Evolutionary conservation across 192 early-diverging fungal genomes (phyloP).

Genomic region (Coemansia pectinata): DNA sequence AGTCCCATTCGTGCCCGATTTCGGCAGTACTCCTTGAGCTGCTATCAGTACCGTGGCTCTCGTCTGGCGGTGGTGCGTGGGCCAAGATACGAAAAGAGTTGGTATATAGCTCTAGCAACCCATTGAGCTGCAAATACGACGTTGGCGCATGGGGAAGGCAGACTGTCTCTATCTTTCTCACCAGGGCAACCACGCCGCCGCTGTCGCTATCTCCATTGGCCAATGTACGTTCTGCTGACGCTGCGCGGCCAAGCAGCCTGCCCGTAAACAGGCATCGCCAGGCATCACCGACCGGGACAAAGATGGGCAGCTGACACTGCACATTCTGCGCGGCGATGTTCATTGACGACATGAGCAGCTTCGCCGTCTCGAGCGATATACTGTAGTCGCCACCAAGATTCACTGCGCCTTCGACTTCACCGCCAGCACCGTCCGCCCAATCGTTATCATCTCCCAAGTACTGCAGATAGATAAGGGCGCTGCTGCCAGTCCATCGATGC

Average conservation of each 20-base stretch:
- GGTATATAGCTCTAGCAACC: slow-evolving; percentile 45
- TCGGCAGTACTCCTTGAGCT: background rate
- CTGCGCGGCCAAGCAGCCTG: slow-evolving; percentile 13
- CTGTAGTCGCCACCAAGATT: slow-evolving; percentile 38
- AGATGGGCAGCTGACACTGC: slow-evolving; percentile 64
- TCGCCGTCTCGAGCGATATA: slow-evolving; percentile 63
- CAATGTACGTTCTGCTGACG: background rate
- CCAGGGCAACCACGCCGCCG: background rate
- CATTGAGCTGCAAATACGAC: slow-evolving; percentile 44
- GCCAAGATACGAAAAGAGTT: slow-evolving; percentile 29
- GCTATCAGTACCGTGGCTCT: background rate
- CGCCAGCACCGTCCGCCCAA: slow-evolving; percentile 17
- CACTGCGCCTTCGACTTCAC: slow-evolving; percentile 12
- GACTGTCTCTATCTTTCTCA: slow-evolving; percentile 31
- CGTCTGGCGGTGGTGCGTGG: background rate
- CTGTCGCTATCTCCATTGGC: background rate
- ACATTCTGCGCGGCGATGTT: slow-evolving; percentile 68
- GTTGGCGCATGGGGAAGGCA: slow-evolving; percentile 34
- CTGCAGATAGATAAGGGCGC: slow-evolving; percentile 58
- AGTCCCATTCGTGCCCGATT: slow-evolving; percentile 21
- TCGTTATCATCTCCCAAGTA: slow-evolving; percentile 32
- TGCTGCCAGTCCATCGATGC: slow-evolving; percentile 69
- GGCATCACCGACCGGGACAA: slow-evolving; percentile 58
- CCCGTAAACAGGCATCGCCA: slow-evolving; percentile 50
- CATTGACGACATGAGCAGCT: slow-evolving; percentile 65